Percentiles rank a stretch among this genome's conserved stretches.
These are phyloP conservation scores for Mycena venus DNA, from an alignment of 768 basidiomycete species.

Conservation along the genomic window DNA sequence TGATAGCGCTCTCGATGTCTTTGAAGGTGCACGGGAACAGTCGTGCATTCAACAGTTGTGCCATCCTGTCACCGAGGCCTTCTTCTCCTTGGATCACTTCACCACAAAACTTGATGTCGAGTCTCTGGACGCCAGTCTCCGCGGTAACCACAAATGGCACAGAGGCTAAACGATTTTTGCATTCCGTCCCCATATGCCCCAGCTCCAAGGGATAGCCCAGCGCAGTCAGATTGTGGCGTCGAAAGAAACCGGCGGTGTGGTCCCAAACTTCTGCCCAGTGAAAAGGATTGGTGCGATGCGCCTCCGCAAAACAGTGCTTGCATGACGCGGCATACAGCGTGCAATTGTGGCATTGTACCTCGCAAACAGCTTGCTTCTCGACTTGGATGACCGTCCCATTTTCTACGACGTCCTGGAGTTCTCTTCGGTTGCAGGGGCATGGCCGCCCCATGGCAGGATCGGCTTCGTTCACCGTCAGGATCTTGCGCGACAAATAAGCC, in stretches of 20 bases:
- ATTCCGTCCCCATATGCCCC: neutral
- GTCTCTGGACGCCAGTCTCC: neutral
- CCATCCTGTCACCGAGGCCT: constrained; percentile 30
- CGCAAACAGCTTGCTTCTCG: neutral
- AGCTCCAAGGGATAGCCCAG: neutral
- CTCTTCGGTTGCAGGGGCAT: neutral
- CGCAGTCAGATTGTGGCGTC: neutral
- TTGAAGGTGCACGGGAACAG: constrained; percentile 13
- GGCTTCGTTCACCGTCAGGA: neutral
- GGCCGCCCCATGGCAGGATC: neutral
- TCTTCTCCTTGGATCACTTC: no score
- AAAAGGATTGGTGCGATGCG: constrained; percentile 8
- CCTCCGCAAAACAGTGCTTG: neutral
- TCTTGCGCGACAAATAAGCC: neutral
- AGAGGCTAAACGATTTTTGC: neutral
- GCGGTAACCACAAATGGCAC: neutral
- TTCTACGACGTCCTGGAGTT: neutral
- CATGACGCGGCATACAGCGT: neutral
- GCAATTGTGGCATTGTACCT: constrained; percentile 6
- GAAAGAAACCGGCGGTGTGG: neutral
- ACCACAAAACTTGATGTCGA: neutral
- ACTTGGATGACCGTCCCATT: neutral
- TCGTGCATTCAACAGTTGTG: neutral
- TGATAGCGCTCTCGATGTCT: neutral
- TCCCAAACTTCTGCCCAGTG: constrained; percentile 25